phyloP scores from a whole-genome alignment of 306 rosid genomes.

The Sophora flavescens region DNA sequence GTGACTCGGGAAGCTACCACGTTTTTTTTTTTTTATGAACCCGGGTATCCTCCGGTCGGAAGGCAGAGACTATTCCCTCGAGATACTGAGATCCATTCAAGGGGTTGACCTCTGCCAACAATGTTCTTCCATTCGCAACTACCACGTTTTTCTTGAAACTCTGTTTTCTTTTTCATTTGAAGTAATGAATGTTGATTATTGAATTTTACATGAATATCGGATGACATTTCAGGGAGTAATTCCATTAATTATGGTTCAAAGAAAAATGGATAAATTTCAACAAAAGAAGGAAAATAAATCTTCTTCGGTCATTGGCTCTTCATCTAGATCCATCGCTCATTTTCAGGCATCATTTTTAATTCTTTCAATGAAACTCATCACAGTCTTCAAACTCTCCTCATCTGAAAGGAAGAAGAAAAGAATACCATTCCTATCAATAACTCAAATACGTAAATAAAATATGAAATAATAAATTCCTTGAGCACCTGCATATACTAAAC shows the following conservation, averaged over 20 bases:
- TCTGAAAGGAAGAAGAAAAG: slow-evolving; percentile 40
- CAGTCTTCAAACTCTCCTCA: slow-evolving; percentile 49
- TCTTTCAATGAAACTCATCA: slow-evolving; percentile 55
- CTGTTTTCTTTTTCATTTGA: too few species aligned
- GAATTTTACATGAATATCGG: not conserved
- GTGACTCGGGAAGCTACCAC: too few species aligned
- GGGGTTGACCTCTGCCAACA: too few species aligned
- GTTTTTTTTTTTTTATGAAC: too few species aligned
- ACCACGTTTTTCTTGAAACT: too few species aligned
- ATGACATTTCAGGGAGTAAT: not conserved
- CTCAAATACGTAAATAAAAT: not conserved
- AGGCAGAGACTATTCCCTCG: too few species aligned
- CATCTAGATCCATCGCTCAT: slow-evolving; percentile 20
- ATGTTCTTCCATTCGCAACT: too few species aligned
- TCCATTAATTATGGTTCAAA: not conserved
- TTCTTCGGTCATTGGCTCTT: not conserved
- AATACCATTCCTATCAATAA: not conserved
- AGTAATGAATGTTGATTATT: too few species aligned
- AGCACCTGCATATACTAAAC: not conserved
- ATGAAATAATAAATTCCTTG: not conserved
- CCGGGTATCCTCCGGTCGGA: too few species aligned
- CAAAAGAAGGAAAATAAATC: too few species aligned
- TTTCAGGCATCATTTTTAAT: slow-evolving; percentile 43
- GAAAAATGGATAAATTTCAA: not conserved
- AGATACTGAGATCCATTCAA: too few species aligned